Percentiles rank a stretch among this genome's conserved stretches.
phyloP scores from a whole-genome alignment of 176 grass and related monocot genomes.

The Calamus simplicifolius region DNA sequence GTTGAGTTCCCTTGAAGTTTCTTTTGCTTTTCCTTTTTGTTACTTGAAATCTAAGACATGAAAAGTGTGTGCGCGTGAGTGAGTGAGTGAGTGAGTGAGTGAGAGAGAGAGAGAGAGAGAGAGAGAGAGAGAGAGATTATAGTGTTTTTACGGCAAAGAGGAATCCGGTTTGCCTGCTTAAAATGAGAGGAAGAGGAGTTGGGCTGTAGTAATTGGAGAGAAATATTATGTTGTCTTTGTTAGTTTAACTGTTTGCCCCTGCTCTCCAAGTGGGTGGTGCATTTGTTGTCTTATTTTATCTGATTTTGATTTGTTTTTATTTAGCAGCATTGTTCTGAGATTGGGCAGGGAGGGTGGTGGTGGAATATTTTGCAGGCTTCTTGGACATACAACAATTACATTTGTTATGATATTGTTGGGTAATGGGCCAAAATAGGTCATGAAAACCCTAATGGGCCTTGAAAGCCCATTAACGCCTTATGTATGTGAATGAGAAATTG shows the following conservation, averaged over 20 bases:
- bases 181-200: neutral
- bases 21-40: conserved; percentile 16
- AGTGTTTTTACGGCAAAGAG: conserved; percentile 6
- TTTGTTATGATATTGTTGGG: too few species aligned
- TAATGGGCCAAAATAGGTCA: too few species aligned
- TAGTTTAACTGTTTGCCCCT: neutral
- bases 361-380: too few species aligned
- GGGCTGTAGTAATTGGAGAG: neutral
- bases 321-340: neutral
- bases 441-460: too few species aligned
- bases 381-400: too few species aligned
- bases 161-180: conserved; percentile 12
- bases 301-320: neutral
- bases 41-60: conserved; percentile 3
- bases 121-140: neutral
- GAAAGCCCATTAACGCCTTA: too few species aligned
- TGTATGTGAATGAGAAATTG: too few species aligned
- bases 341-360: too few species aligned
- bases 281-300: neutral
- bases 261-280: neutral
- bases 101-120: too few species aligned
- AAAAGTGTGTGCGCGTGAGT: neutral
- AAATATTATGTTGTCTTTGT: neutral
- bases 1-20: conserved; percentile 7
- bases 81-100: neutral